Evolutionary conservation across 1,284 basidiomycete species (phyloP).

Genomic region (Moesziomyces sp.): DNA sequence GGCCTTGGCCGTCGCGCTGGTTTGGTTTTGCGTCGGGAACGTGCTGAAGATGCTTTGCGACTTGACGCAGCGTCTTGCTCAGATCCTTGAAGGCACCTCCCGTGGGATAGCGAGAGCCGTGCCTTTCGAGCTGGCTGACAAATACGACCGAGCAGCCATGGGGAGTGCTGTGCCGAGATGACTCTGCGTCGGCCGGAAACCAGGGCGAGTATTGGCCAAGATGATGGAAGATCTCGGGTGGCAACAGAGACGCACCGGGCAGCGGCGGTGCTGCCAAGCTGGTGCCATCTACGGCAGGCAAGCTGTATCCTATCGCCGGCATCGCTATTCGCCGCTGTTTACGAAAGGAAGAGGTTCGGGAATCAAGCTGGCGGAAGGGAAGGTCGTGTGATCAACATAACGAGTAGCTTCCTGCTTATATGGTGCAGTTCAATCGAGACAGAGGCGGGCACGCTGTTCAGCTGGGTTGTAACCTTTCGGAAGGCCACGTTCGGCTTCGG

Average conservation of each 20-base stretch:
- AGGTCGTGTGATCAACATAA: too few species aligned
- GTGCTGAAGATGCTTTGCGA: conserved; percentile 38
- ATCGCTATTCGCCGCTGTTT: not conserved
- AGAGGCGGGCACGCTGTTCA: not conserved
- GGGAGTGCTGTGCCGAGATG: not conserved
- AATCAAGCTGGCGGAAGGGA: not conserved
- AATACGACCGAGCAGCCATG: conserved; percentile 31
- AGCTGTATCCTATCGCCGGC: conserved; percentile 19
- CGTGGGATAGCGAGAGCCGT: conserved; percentile 46
- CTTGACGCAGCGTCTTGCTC: conserved; percentile 33
- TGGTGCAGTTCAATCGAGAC: not conserved
- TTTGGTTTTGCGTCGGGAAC: conserved; percentile 13
- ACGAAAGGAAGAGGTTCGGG: not conserved
- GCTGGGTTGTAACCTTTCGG: not conserved
- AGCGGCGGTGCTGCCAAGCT: conserved; percentile 10
- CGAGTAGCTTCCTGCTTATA: not conserved
- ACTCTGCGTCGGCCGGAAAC: conserved; percentile 15
- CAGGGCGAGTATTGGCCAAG: conserved; percentile 49
- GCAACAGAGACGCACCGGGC: conserved; percentile 13
- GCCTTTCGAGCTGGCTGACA: conserved; percentile 47
- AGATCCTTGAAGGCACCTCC: conserved; percentile 38
- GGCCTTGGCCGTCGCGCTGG: conserved; percentile 6
- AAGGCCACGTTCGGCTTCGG: not conserved
- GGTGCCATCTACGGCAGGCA: not conserved
- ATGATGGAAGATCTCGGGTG: conserved; percentile 38